These are phyloP conservation scores for Phenoliferia sp. DNA, from an alignment of 1,284 basidiomycete genomes.

Conservation along the genomic window DNA sequence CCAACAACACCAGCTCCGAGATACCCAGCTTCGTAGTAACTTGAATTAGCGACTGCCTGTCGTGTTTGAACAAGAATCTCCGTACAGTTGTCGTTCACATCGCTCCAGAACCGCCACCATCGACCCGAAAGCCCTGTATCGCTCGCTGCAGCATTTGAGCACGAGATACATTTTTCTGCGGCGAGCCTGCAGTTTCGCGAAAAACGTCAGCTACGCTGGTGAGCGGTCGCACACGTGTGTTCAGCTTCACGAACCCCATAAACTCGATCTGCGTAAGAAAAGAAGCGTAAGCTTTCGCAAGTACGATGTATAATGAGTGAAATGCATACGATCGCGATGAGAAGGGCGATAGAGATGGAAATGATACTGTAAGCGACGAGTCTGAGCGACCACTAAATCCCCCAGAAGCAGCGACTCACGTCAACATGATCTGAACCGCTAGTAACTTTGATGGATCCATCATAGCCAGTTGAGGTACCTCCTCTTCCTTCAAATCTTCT, in stretches of 20 bases:
- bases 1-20: constrained; percentile 44
- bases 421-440: constrained; percentile 39
- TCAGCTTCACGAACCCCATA: constrained; percentile 35
- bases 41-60: background rate
- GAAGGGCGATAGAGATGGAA: constrained; percentile 36
- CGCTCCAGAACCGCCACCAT: constrained; percentile 45
- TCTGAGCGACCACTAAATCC: background rate
- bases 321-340: constrained; percentile 15
- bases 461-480: background rate
- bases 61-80: background rate
- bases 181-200: constrained; percentile 17
- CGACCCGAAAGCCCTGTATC: constrained; percentile 39
- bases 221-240: background rate
- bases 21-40: constrained; percentile 31
- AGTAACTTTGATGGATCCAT: constrained; percentile 29
- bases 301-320: background rate
- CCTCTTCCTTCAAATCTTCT: constrained; percentile 8
- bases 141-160: constrained; percentile 39
- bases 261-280: constrained; percentile 39
- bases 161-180: constrained; percentile 40
- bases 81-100: constrained; percentile 39
- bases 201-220: background rate
- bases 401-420: constrained; percentile 10
- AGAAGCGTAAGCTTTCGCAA: background rate
- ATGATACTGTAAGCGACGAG: constrained; percentile 21